Evolutionary conservation across 2,329 filamentous ascomycete genomes (phyloP).

Genomic region (Neopestalotiopsis sp.): DNA sequence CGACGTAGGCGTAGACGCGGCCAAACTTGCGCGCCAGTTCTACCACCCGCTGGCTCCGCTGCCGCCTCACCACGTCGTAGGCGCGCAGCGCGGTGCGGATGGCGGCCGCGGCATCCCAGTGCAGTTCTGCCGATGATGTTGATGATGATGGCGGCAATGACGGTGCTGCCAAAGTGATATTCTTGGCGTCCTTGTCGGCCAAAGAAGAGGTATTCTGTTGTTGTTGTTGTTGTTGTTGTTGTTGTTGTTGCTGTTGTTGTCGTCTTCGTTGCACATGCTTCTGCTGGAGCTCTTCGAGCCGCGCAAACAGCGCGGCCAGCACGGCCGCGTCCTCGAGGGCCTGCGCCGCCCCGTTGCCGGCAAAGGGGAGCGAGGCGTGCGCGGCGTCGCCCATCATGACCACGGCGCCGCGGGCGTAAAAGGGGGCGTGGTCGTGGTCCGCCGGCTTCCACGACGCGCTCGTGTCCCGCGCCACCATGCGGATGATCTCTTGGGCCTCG

Average conservation of each 20-base stretch:
- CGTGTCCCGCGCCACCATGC: slow-evolving; percentile 35
- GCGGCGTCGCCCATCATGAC: slow-evolving; percentile 41
- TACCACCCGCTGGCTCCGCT: slow-evolving; percentile 37
- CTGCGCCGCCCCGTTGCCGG: slow-evolving; percentile 42
- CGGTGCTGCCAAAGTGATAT: not conserved
- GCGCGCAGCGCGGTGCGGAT: slow-evolving; percentile 33
- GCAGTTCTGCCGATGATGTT: too few species aligned
- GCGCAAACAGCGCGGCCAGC: slow-evolving; percentile 32
- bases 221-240: not conserved
- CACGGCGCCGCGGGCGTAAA: slow-evolving; percentile 32
- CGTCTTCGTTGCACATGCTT: not conserved
- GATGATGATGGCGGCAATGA: too few species aligned
- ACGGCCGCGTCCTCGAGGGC: slow-evolving; percentile 43
- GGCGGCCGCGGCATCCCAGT: not conserved
- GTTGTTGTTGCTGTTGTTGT: not conserved
- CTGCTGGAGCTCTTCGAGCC: slow-evolving; percentile 21
- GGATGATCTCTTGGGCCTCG: slow-evolving; percentile 38
- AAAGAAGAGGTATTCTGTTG: too few species aligned
- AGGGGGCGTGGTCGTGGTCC: slow-evolving; percentile 41
- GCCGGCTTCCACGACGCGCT: slow-evolving; percentile 37
- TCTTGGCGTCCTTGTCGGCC: not conserved
- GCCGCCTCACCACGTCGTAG: slow-evolving; percentile 34
- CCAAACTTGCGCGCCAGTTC: slow-evolving; percentile 37
- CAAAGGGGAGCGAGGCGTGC: slow-evolving; percentile 41
- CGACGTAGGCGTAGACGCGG: slow-evolving; percentile 33